Evolutionary conservation across 495 filamentous ascomycete species (phyloP).

Genomic region (Penicillium silybi): DNA sequence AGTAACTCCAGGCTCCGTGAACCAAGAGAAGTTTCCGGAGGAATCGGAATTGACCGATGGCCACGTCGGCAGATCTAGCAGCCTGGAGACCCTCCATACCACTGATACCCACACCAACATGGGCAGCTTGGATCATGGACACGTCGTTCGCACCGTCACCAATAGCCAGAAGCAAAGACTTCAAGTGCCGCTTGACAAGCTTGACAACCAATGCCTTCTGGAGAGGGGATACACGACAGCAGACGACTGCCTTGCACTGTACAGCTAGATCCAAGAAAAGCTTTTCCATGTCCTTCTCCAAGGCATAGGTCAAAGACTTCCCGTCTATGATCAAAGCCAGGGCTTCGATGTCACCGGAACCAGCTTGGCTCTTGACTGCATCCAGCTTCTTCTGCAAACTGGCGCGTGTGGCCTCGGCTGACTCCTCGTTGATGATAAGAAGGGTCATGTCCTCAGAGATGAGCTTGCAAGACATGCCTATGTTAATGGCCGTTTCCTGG

Average conservation of each 20-base stretch:
- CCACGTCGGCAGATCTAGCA: constrained; percentile 90
- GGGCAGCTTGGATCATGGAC: constrained; percentile 98
- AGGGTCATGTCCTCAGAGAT: constrained; percentile 99
- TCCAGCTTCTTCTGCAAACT: constrained; percentile 90
- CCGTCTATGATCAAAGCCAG: constrained; percentile 97
- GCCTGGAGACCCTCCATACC: constrained; percentile 99
- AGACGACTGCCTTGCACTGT: constrained; percentile 97
- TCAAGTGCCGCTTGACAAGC: constrained; percentile 93
- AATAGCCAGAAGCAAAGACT: constrained; percentile 89
- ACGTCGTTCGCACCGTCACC: constrained; percentile 99
- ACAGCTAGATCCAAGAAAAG: constrained; percentile 89
- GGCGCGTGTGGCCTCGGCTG: constrained; percentile 65
- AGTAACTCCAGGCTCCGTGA: constrained; percentile 96
- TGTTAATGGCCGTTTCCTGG: constrained; percentile 99
- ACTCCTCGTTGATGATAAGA: constrained; percentile 92
- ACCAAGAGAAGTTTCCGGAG: constrained; percentile 93
- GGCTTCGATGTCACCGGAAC: constrained; percentile 74
- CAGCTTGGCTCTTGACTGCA: constrained; percentile 73
- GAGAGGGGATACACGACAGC: constrained; percentile 97
- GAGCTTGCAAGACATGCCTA: constrained; percentile 99
- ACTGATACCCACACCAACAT: constrained; percentile 97
- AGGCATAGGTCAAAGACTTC: constrained; percentile 86
- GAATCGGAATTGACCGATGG: constrained; percentile 95
- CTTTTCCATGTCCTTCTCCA: constrained; percentile 93
- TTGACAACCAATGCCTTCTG: constrained; percentile 99